Conservation (phyloP, 768 basidiomycete species). For the Boletus coccyginus region DNA sequence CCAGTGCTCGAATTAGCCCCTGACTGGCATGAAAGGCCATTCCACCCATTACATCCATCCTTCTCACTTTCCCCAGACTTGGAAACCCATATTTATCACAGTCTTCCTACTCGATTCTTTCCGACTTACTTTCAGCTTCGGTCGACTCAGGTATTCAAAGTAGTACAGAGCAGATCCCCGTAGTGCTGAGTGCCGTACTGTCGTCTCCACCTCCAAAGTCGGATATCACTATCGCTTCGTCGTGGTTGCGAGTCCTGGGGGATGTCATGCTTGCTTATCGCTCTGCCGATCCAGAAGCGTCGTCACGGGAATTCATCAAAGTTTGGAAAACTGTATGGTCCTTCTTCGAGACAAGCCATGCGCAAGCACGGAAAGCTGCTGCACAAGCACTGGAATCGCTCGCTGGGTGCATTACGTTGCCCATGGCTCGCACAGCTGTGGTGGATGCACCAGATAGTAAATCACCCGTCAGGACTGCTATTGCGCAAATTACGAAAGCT, state of each 20-base stretch:
- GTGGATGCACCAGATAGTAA: constrained; percentile 43
- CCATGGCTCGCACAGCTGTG: constrained; percentile 54
- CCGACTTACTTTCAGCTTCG: constrained; percentile 67
- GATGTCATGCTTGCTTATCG: constrained; percentile 68
- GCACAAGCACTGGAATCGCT: constrained; percentile 62
- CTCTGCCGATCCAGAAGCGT: constrained; percentile 45
- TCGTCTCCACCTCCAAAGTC: constrained; percentile 66
- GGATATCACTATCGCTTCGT: constrained; percentile 64
- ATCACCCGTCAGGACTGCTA: constrained; percentile 59
- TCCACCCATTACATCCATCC: constrained; percentile 61
- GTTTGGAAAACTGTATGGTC: constrained; percentile 77
- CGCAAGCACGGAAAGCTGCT: constrained; percentile 57
- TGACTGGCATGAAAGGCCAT: constrained; percentile 54
- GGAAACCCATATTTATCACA: constrained; percentile 89
- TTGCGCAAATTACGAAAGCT: constrained; percentile 62
- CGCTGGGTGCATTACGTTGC: constrained; percentile 66
- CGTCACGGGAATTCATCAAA: constrained; percentile 51
- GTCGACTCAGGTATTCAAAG: constrained; percentile 48
- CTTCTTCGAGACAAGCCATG: constrained; percentile 72
- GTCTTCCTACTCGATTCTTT: constrained; percentile 81
- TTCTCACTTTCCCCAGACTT: constrained; percentile 82
- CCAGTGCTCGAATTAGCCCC: constrained; percentile 3
- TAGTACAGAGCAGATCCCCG: constrained; percentile 51
- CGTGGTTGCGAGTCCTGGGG: constrained; percentile 79
- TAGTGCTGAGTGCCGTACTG: constrained; percentile 66